A percentile compares a stretch with the other conserved stretches of the same genome.
Conservation (phyloP, 306 rosid species). For the Delonix regia region DNA sequence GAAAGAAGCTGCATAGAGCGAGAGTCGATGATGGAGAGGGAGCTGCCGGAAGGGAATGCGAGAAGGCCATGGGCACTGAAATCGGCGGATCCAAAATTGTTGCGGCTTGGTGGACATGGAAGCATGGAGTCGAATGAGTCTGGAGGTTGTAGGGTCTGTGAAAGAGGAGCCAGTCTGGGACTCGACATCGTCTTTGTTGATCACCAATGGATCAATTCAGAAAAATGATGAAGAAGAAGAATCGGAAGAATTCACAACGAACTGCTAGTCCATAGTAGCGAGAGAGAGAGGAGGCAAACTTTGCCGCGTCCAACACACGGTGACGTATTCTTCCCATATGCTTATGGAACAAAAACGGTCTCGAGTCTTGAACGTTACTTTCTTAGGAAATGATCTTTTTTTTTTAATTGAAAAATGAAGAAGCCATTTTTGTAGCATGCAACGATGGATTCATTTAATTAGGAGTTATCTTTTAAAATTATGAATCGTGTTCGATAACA, state of each 20-base stretch:
- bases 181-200: conserved; percentile 30
- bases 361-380: background rate
- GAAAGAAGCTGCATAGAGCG: conserved; percentile 84
- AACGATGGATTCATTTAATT: no score
- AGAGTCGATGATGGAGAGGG: conserved; percentile 77
- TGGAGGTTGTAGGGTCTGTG: conserved; percentile 7
- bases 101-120: conserved; percentile 88
- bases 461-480: no score
- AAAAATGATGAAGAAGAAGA: background rate
- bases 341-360: background rate
- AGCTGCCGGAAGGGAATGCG: conserved; percentile 88
- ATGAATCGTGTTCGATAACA: no score
- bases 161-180: conserved; percentile 31
- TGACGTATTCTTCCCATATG: background rate
- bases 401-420: no score
- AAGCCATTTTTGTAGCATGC: no score
- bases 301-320: background rate
- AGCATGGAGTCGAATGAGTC: conserved; percentile 90
- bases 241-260: background rate
- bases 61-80: conserved; percentile 78
- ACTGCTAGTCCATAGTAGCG: background rate
- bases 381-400: background rate
- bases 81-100: conserved; percentile 93
- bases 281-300: conserved; percentile 6
- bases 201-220: background rate